phyloP scores from a whole-genome alignment of 495 filamentous ascomycete genomes.

The Lophium mytilinum region DNA sequence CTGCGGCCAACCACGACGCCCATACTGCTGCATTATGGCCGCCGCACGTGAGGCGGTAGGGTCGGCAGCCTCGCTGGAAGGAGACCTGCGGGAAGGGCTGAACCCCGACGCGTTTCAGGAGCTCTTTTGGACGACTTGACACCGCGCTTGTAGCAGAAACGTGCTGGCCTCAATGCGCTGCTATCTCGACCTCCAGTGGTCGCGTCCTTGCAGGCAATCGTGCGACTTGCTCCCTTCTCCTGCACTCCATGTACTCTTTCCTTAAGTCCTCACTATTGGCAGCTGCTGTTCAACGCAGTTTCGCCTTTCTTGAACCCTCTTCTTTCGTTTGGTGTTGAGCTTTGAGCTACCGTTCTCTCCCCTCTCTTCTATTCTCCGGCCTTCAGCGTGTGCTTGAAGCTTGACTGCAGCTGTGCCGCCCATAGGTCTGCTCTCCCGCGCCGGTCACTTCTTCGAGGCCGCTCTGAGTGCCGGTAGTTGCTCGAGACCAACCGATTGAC shows the following conservation, averaged over 20 bases:
- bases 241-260: conserved; percentile 12
- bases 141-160: conserved; percentile 18
- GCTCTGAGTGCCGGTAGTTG: neutral
- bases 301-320: conserved; percentile 16
- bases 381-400: neutral
- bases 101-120: conserved; percentile 5
- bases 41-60: neutral
- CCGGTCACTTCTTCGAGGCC: neutral
- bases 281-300: conserved; percentile 26
- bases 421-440: neutral
- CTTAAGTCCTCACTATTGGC: conserved; percentile 21
- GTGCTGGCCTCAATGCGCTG: conserved; percentile 19
- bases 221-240: conserved; percentile 16
- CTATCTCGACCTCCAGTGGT: conserved; percentile 14
- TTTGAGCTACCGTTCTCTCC: conserved; percentile 1
- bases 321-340: conserved; percentile 25
- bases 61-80: no score
- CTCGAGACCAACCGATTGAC: conserved; percentile 7
- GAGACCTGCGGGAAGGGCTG: conserved; percentile 4
- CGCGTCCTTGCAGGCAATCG: conserved; percentile 20
- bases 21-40: neutral
- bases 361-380: neutral
- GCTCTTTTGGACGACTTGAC: conserved; percentile 5
- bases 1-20: no score
- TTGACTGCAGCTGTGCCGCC: neutral